Base-by-base conservation (phyloP, 306 rosid genomes). In the Malus fusca region DNA sequence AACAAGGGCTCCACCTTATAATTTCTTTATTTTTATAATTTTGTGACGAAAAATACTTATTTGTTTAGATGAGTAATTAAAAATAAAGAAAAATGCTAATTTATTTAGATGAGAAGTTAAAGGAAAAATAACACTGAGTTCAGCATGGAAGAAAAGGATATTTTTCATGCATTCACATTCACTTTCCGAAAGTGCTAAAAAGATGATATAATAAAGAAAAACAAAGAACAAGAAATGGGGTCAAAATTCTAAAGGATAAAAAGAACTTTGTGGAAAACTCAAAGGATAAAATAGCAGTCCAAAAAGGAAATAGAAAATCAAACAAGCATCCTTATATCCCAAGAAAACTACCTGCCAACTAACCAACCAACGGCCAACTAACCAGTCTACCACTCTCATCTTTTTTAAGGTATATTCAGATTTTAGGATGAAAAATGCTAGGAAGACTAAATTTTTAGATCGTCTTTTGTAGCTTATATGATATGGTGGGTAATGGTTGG, bases 271-370 rank as follows among this genome's bases (percentile, higher is more conserved):
- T 52, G 35, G 42, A 53, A 62, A 61, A 69, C 22, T 22, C 13
- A 26, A 44, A 60, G 44, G 82, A 82, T 80, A 66, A 84, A 85
- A 75, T 82, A 82, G 77, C 85, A 80, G 78, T 84, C 89, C 88
- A 76, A 88, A 86, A 71, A 73, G 74, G 73, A 68, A 74, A 56
- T 33, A 9, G 30, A 42, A 60, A 43, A n/a, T 33, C 66, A 46
- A 65, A 61, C 30, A 44, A 78, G 83, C 75, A 86, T 85, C 87
- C 92, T 83, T 91, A 64, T 59, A 81, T 83, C 79, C 79, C 84
- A 89, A 88, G 97, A 79, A 83, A 91, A 76, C 88, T 72, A 81
- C 90, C 89, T 73, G 88, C 82, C 91, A 78, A 48, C 17, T 46
- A 85, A 85, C 88, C 87, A 82, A 87, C 92, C 87, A 61, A 42